These are phyloP conservation scores for Amesomyces nigricolor DNA, from an alignment of 2,329 filamentous ascomycete species.

Conservation along the genomic window DNA sequence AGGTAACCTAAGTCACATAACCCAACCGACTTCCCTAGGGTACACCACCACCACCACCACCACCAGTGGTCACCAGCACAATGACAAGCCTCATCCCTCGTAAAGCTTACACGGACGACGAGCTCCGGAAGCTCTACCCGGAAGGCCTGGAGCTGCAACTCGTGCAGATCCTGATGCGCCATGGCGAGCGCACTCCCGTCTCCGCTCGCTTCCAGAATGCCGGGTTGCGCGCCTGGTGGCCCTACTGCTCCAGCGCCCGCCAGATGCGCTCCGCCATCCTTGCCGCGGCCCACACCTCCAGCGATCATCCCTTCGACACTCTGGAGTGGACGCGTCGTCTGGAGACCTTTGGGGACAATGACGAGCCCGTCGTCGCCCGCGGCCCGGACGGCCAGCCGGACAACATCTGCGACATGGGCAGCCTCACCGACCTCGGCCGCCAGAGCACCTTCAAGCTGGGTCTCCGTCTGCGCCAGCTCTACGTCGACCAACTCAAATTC, in stretches of 20 bases:
- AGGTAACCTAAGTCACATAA: background rate
- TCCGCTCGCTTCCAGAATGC: slow-evolving; percentile 81
- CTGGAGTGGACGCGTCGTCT: slow-evolving; percentile 65
- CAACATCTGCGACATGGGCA: slow-evolving; percentile 70
- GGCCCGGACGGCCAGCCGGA: slow-evolving; percentile 69
- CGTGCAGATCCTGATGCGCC: slow-evolving; percentile 79
- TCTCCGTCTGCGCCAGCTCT: slow-evolving; percentile 61
- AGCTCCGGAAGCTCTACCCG: slow-evolving; percentile 79
- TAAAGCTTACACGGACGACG: slow-evolving; percentile 70
- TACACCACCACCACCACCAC: background rate
- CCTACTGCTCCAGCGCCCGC: slow-evolving; percentile 76
- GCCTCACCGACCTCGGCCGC: slow-evolving; percentile 70
- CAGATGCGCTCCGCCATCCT: slow-evolving; percentile 56
- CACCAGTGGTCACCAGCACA: slow-evolving; percentile 11
- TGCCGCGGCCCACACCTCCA: slow-evolving; percentile 33
- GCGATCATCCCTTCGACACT: slow-evolving; percentile 37
- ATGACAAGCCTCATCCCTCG: slow-evolving; percentile 80
- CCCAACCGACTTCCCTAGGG: background rate
- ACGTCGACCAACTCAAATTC: slow-evolving; percentile 69
- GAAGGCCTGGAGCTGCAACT: slow-evolving; percentile 72
- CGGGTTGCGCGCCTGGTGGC: slow-evolving; percentile 68
- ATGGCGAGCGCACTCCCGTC: slow-evolving; percentile 79
- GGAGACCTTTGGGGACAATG: slow-evolving; percentile 71
- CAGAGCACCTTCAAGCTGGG: slow-evolving; percentile 67
- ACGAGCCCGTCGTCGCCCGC: slow-evolving; percentile 63